A percentile compares a stretch with the other conserved stretches of the same genome.
Conservation (phyloP, 108 stramenopile species). For the Discostella stelligeroides region DNA sequence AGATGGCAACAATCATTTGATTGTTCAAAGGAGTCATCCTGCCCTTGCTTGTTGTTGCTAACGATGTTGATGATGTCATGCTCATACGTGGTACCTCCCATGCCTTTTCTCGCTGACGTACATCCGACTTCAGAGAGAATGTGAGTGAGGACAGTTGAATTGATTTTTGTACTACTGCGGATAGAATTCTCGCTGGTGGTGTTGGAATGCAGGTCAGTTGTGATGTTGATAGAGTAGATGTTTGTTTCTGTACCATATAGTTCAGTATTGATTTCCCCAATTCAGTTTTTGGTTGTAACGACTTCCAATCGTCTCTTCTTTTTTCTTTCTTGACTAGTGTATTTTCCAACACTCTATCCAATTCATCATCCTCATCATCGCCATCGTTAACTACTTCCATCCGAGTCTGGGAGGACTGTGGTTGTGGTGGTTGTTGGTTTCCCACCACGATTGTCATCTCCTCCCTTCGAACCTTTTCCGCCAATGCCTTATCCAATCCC, state of each 20-base stretch:
- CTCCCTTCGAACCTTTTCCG: conserved; percentile 73
- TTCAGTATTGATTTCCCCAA: conserved; percentile 27
- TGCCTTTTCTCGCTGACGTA: conserved; percentile 28
- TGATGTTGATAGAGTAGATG: neutral
- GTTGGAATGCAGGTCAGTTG: conserved; percentile 24
- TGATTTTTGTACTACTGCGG: conserved; percentile 21
- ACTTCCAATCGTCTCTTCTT: neutral
- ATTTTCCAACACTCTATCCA: conserved; percentile 44
- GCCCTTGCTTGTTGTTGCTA: neutral
- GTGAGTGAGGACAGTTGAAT: conserved; percentile 38
- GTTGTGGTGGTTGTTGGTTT: no score
- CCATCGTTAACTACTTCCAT: no score
- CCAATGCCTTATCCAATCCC: conserved; percentile 87
- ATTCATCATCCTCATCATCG: conserved; percentile 25
- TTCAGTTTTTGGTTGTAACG: conserved; percentile 30
- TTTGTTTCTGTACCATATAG: conserved; percentile 27
- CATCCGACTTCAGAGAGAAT: conserved; percentile 45
- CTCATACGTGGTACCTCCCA: conserved; percentile 43
- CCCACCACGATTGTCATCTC: conserved; percentile 17
- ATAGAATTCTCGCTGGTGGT: neutral
- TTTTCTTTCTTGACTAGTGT: conserved; percentile 8
- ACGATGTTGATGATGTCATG: conserved; percentile 2
- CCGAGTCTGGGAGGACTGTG: neutral
- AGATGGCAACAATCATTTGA: conserved; percentile 32
- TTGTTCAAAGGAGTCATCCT: conserved; percentile 27